Evolutionary conservation across 139 green algal species (phyloP).

Genomic region (Coccomyxa sp.): DNA sequence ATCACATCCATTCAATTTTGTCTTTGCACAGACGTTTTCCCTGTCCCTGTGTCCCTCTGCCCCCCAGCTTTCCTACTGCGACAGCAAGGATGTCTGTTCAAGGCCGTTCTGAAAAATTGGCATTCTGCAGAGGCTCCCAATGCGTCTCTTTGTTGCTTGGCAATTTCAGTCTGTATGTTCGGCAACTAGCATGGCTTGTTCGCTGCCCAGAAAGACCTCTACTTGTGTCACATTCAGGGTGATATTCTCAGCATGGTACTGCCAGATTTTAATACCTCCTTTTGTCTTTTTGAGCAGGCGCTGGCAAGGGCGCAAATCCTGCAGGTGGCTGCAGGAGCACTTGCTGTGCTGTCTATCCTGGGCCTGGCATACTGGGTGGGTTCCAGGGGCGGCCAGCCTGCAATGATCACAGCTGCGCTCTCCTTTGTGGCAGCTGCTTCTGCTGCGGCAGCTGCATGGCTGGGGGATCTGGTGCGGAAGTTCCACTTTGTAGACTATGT

Average conservation of each 20-base stretch:
- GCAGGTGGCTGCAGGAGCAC: background rate
- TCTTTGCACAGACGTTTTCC: background rate
- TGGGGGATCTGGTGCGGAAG: background rate
- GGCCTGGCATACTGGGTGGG: too few relatives aligned
- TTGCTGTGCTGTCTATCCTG: background rate
- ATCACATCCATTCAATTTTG: background rate
- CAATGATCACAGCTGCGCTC: background rate
- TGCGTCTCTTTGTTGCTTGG: too few relatives aligned
- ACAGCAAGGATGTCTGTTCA: too few relatives aligned
- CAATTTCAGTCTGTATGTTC: background rate
- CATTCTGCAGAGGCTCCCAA: background rate
- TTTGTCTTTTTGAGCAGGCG: background rate
- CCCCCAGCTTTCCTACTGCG: too few relatives aligned
- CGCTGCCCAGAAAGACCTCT: too few relatives aligned
- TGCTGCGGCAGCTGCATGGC: background rate
- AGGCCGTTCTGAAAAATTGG: too few relatives aligned
- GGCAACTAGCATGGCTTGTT: too few relatives aligned
- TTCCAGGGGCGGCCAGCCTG: background rate
- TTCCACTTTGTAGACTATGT: background rate
- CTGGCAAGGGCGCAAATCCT: background rate
- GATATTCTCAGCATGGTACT: background rate
- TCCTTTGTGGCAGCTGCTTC: background rate
- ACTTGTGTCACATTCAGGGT: too few relatives aligned
- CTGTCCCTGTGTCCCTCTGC: too few relatives aligned
- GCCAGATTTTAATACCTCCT: background rate